phyloP scores from a whole-genome alignment of 2,329 filamentous ascomycete genomes.

The Thielaviopsis populi region DNA sequence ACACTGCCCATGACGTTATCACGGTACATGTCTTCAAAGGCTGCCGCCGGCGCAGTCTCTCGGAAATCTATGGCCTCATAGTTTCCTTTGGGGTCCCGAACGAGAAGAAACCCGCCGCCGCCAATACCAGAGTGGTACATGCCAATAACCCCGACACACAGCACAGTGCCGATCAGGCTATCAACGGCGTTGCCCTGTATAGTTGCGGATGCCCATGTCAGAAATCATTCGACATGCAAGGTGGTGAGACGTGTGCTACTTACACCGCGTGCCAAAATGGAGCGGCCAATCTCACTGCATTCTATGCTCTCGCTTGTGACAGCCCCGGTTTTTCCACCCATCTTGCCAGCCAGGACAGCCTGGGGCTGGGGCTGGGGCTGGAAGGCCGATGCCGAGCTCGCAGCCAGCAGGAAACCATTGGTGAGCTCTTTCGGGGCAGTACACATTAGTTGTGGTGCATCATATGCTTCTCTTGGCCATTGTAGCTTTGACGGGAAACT shows the following conservation, averaged over 20 bases:
- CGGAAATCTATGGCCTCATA: conserved; percentile 85
- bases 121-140: conserved; percentile 76
- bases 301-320: conserved; percentile 55
- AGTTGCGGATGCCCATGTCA: neutral
- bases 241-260: conserved; percentile 18
- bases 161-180: conserved; percentile 55
- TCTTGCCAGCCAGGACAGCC: neutral
- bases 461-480: neutral
- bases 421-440: neutral
- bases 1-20: conserved; percentile 53
- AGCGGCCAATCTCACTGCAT: conserved; percentile 54
- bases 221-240: neutral
- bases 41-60: conserved; percentile 71
- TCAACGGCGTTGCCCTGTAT: conserved; percentile 58
- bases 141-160: conserved; percentile 60
- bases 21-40: conserved; percentile 71
- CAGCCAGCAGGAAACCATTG: neutral
- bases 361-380: neutral
- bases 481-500: neutral
- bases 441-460: neutral
- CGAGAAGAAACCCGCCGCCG: conserved; percentile 79
- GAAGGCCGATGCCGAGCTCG: neutral
- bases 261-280: conserved; percentile 41
- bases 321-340: conserved; percentile 32
- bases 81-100: conserved; percentile 54